A percentile compares a stretch with the other conserved stretches of the same genome.
Conservation (phyloP, 164 flowering plant genomes). For the Euptelea pleiosperma region DNA sequence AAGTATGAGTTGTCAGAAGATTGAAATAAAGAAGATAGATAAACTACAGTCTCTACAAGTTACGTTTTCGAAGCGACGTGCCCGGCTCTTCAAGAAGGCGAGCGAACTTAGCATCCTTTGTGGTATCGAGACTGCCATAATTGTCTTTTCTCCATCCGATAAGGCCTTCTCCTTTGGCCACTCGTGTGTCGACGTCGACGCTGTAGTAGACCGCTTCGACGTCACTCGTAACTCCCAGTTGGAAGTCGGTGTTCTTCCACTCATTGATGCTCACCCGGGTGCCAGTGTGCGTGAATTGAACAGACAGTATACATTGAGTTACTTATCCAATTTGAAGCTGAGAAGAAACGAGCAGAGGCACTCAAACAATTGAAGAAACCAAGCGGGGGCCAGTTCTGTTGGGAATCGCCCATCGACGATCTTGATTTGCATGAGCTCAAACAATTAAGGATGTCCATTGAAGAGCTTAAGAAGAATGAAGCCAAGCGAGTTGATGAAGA, state of each 20-base stretch:
- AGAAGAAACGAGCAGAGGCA: conserved; percentile 40
- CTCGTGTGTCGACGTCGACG: conserved; percentile 45
- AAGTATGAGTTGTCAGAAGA: conserved; percentile 60
- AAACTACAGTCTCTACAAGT: conserved; percentile 49
- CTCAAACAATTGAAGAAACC: conserved; percentile 21
- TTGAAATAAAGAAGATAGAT: conserved; percentile 44
- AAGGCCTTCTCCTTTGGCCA: conserved; percentile 73
- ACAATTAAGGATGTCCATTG: conserved; percentile 34
- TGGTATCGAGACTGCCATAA: conserved; percentile 50
- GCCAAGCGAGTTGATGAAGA: conserved; percentile 12
- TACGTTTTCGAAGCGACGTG: conserved; percentile 69
- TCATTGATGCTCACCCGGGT: conserved; percentile 25
- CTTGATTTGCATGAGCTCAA: conserved; percentile 35
- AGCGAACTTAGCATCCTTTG: conserved; percentile 74
- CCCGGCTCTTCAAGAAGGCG: conserved; percentile 76
- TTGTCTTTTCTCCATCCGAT: conserved; percentile 68
- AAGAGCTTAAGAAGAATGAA: conserved; percentile 37
- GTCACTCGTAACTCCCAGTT: conserved; percentile 12
- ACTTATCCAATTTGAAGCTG: conserved; percentile 38
- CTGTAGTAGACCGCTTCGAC: conserved; percentile 44
- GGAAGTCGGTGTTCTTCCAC: too few relatives aligned
- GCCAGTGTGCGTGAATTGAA: conserved; percentile 41
- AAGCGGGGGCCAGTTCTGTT: conserved; percentile 32
- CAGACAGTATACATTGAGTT: conserved; percentile 33
- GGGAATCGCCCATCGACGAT: conserved; percentile 51